Percentiles rank a stretch among this genome's conserved stretches.
These are phyloP conservation scores for Akanthomyces muscarius DNA, from an alignment of 2,329 filamentous ascomycete species.

Conservation along the genomic window DNA sequence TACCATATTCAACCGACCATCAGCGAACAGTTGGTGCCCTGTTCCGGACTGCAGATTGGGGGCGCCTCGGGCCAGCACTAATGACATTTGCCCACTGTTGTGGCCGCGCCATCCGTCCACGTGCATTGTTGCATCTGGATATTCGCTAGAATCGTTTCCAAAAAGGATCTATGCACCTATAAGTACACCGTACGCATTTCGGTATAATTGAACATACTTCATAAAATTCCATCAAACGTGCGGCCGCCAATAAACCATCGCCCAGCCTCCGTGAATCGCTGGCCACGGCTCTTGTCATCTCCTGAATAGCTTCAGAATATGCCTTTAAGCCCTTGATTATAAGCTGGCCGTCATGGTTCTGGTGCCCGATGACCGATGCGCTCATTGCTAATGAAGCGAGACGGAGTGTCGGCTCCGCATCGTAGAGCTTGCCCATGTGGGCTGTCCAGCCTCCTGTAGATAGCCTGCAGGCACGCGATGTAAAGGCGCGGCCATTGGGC, in stretches of 20 bases:
- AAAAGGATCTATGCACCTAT: not conserved
- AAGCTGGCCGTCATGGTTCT: constrained; percentile 4
- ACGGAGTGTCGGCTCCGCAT: constrained; percentile 11
- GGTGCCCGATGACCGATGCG: not conserved
- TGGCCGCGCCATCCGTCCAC: constrained; percentile 10
- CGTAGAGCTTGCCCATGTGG: constrained; percentile 8
- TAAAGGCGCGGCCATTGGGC: constrained; percentile 10
- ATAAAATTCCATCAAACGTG: constrained; percentile 9
- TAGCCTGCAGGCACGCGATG: not conserved
- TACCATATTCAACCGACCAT: constrained; percentile 14
- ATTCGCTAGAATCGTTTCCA: not conserved
- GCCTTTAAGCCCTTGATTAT: constrained; percentile 1
- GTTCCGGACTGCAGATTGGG: not conserved
- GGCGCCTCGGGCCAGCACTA: not conserved
- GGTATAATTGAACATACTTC: not conserved
- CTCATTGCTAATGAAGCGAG: constrained; percentile 9
- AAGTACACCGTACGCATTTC: not conserved
- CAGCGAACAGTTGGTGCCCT: constrained; percentile 14
- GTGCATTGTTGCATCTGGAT: not conserved
- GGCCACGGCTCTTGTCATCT: constrained; percentile 3
- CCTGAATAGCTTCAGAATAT: not conserved
- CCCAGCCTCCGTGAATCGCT: not conserved
- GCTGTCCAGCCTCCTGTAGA: constrained; percentile 13
- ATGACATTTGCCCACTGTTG: constrained; percentile 8
- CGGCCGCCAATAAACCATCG: constrained; percentile 9